These are phyloP conservation scores for Eragrostis curvula DNA, from an alignment of 176 grass and related monocot genomes.

Conservation along the genomic window DNA sequence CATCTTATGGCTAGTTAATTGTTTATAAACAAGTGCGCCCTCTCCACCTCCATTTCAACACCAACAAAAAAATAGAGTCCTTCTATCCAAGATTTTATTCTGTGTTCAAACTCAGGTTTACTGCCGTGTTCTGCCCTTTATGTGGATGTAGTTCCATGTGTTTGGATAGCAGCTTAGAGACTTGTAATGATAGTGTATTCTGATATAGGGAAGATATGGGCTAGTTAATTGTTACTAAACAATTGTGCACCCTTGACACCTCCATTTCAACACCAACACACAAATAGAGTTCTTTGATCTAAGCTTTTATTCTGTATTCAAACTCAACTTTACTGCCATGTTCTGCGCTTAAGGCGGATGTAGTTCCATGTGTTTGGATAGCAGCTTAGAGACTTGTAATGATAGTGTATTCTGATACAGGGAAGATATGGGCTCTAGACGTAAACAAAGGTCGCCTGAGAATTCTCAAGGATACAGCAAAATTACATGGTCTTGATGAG, in stretches of 20 bases:
- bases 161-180: too few relatives aligned
- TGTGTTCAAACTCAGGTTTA: conserved; percentile 10
- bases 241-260: conserved; percentile 10
- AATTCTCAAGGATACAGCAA: conserved; percentile 84
- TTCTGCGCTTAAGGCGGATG: conserved; percentile 14
- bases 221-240: background rate
- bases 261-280: background rate
- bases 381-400: conserved; percentile 4
- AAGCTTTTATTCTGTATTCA: background rate
- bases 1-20: conserved; percentile 11
- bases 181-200: too few relatives aligned
- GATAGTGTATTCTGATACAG: conserved; percentile 49
- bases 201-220: too few relatives aligned
- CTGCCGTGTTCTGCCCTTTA: conserved; percentile 4
- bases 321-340: conserved; percentile 7
- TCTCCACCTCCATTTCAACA: conserved; percentile 1
- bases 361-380: conserved; percentile 3
- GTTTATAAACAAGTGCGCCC: conserved; percentile 1
- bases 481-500: conserved; percentile 61
- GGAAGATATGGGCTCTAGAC: conserved; percentile 82
- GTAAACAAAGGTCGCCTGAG: conserved; percentile 90
- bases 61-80: conserved; percentile 8
- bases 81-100: background rate
- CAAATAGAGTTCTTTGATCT: background rate
- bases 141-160: conserved; percentile 1